A percentile compares a stretch with the other conserved stretches of the same genome.
phyloP scores from a whole-genome alignment of 2,329 filamentous ascomycete species.

The Xylaria sp. region DNA sequence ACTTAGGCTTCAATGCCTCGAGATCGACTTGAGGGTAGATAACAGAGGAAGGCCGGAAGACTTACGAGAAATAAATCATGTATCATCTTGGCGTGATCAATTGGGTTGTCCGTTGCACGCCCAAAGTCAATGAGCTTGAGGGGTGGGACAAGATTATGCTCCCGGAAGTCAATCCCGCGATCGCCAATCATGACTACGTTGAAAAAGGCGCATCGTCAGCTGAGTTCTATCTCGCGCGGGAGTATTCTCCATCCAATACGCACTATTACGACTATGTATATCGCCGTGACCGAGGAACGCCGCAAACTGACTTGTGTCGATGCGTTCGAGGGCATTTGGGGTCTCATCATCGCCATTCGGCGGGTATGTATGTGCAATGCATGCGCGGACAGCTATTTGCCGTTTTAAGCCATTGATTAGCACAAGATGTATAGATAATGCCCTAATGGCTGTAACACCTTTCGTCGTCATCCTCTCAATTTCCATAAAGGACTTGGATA shows the following conservation, averaged over 20 bases:
- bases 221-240: not conserved
- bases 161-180: not conserved
- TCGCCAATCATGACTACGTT: slow-evolving; percentile 12
- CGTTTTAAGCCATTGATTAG: not conserved
- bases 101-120: not conserved
- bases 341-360: not conserved
- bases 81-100: not conserved
- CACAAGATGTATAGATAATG: no score
- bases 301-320: not conserved
- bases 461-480: no score
- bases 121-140: slow-evolving; percentile 8
- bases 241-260: not conserved
- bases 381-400: slow-evolving; percentile 2
- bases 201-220: not conserved
- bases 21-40: no score
- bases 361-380: not conserved
- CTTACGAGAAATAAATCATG: slow-evolving; percentile 8
- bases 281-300: not conserved
- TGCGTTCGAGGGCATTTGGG: not conserved
- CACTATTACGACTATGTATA: not conserved
- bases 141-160: not conserved
- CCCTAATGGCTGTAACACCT: no score
- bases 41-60: not conserved
- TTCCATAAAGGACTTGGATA: no score
- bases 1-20: no score